Evolutionary conservation across 2,329 filamentous ascomycete species (phyloP).

Genomic region (Colletotrichum incanum): DNA sequence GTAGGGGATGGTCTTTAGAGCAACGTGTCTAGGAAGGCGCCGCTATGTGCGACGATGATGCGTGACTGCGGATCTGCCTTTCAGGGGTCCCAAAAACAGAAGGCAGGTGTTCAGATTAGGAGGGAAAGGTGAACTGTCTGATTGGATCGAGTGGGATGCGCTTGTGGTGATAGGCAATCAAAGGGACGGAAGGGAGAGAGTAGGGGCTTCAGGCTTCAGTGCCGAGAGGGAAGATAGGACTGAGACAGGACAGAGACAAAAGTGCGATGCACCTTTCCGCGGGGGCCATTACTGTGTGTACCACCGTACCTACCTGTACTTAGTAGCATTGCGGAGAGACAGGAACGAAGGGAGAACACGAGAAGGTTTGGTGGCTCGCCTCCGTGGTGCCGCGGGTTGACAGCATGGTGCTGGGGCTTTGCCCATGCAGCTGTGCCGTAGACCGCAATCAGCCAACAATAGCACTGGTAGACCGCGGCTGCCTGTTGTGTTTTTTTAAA

Average conservation of each 20-base stretch:
- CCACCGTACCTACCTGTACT: no score
- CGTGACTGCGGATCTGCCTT: background rate
- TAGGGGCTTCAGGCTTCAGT: background rate
- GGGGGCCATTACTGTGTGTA: no score
- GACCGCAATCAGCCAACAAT: background rate
- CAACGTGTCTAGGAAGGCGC: background rate
- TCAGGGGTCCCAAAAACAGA: background rate
- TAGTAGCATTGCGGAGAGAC: constrained; percentile 1
- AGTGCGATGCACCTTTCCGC: background rate
- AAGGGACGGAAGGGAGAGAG: constrained; percentile 1
- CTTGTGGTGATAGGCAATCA: constrained; percentile 1
- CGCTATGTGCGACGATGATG: background rate
- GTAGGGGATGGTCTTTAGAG: background rate
- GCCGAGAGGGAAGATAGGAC: background rate
- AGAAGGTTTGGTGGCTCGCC: constrained; percentile 13
- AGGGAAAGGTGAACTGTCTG: background rate
- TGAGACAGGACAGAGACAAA: constrained; percentile 8
- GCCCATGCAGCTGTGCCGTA: constrained; percentile 20
- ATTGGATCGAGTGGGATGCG: background rate
- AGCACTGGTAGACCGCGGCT: constrained; percentile 6
- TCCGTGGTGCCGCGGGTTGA: constrained; percentile 34
- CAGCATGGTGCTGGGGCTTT: constrained; percentile 23
- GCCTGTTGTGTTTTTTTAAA: constrained; percentile 15
- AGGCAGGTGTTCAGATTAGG: constrained; percentile 18
- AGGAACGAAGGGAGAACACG: background rate